Base-by-base conservation (phyloP, 2,329 filamentous ascomycete species). In the Penicillium glabrum region DNA sequence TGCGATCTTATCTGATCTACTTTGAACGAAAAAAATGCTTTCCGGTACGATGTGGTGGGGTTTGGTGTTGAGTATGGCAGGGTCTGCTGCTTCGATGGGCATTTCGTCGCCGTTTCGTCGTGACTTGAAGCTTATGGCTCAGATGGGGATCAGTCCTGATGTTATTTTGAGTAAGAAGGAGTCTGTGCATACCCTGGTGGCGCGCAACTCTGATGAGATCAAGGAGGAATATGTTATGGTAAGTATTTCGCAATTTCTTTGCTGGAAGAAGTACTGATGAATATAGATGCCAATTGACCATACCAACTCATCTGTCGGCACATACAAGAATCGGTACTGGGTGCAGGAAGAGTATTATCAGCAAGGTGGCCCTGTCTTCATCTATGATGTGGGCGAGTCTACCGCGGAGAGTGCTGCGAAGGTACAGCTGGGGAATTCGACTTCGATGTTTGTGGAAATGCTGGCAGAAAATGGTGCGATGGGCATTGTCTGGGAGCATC, bases 271-370 rank as follows among this genome's bases (percentile, higher is more conserved):
- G 61, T 21, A 11, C 39, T 41, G 39, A n/a, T 6, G 3, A 16
- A 14, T 1, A 10, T 35, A 72, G 72, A 53, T 74, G 21, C 72
- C 71, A 5, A 72, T 74, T 48, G 71, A 74, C 46, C 72, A 74
- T 43, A 62, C 60, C 9, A 59, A 72, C 50, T 35, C 46, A 8
- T 67, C 74, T 5, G 76, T 78, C 51, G 79, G 72, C 19, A 83
- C 79, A 1, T 85, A 84, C 67, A 75, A 76, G 55, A 82, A 84
- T 67, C 77, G 81, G 45, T 85, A 83, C 63, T 83, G 81, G 65
- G 80, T 83, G 47, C 81, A 82, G 56, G 72, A 75, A 5, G 75
- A 78, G 0, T 83, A 83, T 65, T 85, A 84, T 64, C 79, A 82
- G 61, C 70, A 80, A n/a, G 82, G 83, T n/a, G 83, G 83, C 0